Evolutionary conservation across 2,329 filamentous ascomycete genomes (phyloP).

Genomic region (Colletotrichum sojae): DNA sequence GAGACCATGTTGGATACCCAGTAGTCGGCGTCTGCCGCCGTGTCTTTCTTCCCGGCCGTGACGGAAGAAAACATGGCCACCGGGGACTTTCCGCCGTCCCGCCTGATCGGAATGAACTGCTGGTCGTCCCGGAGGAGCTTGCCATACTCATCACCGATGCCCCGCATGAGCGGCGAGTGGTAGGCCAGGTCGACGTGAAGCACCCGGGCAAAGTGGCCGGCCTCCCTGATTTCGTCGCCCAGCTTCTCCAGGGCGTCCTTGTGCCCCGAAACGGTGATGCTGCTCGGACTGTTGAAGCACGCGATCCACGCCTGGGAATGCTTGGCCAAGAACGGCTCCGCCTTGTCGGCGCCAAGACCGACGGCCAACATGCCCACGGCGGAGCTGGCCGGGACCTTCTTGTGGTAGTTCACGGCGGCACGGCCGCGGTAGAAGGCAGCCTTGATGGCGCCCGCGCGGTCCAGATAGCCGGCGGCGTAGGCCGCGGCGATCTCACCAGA

Average conservation of each 20-base stretch:
- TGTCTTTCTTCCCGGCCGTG: conserved; percentile 2
- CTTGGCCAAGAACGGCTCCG: background rate
- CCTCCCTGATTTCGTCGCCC: conserved; percentile 41
- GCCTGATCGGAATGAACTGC: too few species aligned
- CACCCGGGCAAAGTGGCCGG: conserved; percentile 44
- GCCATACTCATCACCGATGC: conserved; percentile 15
- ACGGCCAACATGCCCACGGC: conserved; percentile 28
- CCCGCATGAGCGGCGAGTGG: conserved; percentile 34
- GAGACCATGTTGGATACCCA: conserved; percentile 34
- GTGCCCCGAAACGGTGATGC: conserved; percentile 32
- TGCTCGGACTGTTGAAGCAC: conserved; percentile 38
- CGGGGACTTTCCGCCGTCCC: background rate
- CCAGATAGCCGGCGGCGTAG: conserved; percentile 55
- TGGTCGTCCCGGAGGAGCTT: background rate
- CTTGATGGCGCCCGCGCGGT: conserved; percentile 43
- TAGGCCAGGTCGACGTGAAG: conserved; percentile 44
- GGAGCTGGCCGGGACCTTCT: background rate
- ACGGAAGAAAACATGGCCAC: conserved; percentile 40
- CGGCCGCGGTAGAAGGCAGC: conserved; percentile 22
- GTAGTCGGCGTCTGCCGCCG: conserved; percentile 9
- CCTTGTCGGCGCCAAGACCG: background rate
- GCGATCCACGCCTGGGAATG: conserved; percentile 2
- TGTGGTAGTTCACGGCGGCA: conserved; percentile 1
- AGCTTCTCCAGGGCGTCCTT: conserved; percentile 34
- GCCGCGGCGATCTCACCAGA: conserved; percentile 61